phyloP scores from a whole-genome alignment of 148 eudicot genomes.

The Nepenthes mirabilis region DNA sequence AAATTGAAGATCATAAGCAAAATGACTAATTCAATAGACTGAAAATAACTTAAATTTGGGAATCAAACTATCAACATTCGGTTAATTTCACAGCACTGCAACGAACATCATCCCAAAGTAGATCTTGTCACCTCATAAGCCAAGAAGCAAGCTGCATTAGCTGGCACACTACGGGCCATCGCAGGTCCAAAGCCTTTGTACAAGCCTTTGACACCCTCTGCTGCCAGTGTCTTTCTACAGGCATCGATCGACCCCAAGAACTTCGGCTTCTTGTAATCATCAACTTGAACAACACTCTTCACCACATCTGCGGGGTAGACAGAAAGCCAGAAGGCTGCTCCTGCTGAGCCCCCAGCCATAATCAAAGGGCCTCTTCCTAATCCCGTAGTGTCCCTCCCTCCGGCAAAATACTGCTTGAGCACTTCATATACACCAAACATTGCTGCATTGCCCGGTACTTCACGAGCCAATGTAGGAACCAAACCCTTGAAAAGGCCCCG shows the following conservation, averaged over 20 bases:
- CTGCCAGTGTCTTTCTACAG: slow-evolving; percentile 29
- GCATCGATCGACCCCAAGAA: slow-evolving; percentile 45
- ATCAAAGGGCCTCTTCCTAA: slow-evolving; percentile 40
- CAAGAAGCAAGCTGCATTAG: slow-evolving; percentile 70
- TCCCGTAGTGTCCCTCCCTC: slow-evolving; percentile 43
- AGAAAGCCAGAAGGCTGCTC: slow-evolving; percentile 41
- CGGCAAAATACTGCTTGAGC: slow-evolving; percentile 36
- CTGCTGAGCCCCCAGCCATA: slow-evolving; percentile 61
- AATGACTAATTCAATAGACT: too few relatives aligned
- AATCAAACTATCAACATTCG: too few relatives aligned
- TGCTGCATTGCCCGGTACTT: slow-evolving; percentile 54
- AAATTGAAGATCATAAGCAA: too few relatives aligned
- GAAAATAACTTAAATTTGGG: too few relatives aligned
- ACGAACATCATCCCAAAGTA: slow-evolving; percentile 29
- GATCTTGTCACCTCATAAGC: slow-evolving; percentile 55
- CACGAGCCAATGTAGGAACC: slow-evolving; percentile 51
- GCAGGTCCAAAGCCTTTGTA: slow-evolving; percentile 72
- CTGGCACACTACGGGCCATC: slow-evolving; percentile 58
- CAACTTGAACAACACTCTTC: slow-evolving; percentile 55
- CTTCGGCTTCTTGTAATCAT: slow-evolving; percentile 51
- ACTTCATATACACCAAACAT: slow-evolving; percentile 62
- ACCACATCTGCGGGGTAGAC: slow-evolving; percentile 61
- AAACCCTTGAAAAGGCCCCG: slow-evolving; percentile 57
- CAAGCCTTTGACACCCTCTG: slow-evolving; percentile 46
- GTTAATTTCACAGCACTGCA: too few relatives aligned